These are phyloP conservation scores for Xylariaceae sp. DNA, from an alignment of 2,329 filamentous ascomycete genomes.

Conservation along the genomic window DNA sequence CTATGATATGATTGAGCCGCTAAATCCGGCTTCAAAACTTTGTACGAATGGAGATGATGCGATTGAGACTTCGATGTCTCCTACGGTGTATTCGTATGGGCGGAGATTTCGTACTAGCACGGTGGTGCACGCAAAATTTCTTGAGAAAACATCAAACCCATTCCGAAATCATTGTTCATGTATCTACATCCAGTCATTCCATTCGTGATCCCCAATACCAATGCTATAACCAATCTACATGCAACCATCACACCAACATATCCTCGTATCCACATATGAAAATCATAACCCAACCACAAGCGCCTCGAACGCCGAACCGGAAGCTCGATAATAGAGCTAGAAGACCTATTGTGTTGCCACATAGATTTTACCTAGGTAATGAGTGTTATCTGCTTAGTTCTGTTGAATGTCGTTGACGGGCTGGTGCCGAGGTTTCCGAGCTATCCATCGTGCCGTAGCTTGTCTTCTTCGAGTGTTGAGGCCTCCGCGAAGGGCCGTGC, in stretches of 20 bases:
- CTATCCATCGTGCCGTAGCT: slow-evolving; percentile 25
- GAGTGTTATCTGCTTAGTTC: not conserved
- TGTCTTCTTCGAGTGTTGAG: slow-evolving; percentile 14
- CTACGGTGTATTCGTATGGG: too few species aligned
- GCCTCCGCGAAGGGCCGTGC: slow-evolving; percentile 28
- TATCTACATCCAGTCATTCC: not conserved
- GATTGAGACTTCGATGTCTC: too few species aligned
- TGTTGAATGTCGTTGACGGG: not conserved
- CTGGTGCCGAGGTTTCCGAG: not conserved
- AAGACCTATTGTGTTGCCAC: not conserved
- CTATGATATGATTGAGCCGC: too few species aligned
- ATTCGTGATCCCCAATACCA: not conserved
- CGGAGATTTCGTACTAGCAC: too few species aligned
- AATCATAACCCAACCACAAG: not conserved
- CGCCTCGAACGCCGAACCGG: not conserved
- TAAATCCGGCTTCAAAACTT: too few species aligned
- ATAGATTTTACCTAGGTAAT: not conserved
- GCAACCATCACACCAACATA: not conserved
- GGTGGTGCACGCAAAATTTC: too few species aligned
- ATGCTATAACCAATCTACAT: not conserved
- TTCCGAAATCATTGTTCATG: not conserved
- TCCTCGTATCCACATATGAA: not conserved
- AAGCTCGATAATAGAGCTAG: not conserved
- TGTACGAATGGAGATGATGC: too few species aligned
- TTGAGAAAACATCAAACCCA: too few species aligned